Conservation (phyloP, 2,329 filamentous ascomycete genomes). For the Colletotrichum simmondsii region DNA sequence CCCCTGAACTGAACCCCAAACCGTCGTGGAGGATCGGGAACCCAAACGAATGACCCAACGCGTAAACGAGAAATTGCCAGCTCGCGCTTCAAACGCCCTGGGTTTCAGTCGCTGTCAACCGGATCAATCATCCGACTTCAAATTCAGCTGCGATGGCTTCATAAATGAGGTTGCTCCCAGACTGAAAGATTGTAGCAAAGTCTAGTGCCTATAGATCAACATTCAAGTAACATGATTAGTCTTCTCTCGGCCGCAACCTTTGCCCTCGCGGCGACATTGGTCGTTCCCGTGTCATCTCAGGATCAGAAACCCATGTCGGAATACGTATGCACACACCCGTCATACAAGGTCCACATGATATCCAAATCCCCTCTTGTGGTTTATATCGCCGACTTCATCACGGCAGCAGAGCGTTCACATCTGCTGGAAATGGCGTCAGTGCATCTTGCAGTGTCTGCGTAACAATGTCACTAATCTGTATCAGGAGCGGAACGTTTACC, state of each 20-base stretch:
- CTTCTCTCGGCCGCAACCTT: background rate
- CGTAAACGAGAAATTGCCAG: background rate
- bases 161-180: background rate
- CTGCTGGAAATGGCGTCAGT: slow-evolving; percentile 55
- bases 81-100: slow-evolving; percentile 3
- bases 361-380: slow-evolving; percentile 61
- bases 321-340: slow-evolving; percentile 41
- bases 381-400: slow-evolving; percentile 60
- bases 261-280: background rate
- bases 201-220: background rate
- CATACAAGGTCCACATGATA: slow-evolving; percentile 55
- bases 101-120: slow-evolving; percentile 14
- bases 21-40: background rate
- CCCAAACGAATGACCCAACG: background rate
- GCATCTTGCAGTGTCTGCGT: background rate
- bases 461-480: background rate
- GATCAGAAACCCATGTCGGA: slow-evolving; percentile 19
- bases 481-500: slow-evolving; percentile 54
- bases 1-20: slow-evolving; percentile 5
- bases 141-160: background rate
- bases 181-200: background rate
- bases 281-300: background rate
- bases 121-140: background rate
- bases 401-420: slow-evolving; percentile 51
- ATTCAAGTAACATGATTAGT: background rate